A percentile compares a stretch with the other conserved stretches of the same genome.
phyloP scores from a whole-genome alignment of 1,284 basidiomycete species.

The Boletus mariae region DNA sequence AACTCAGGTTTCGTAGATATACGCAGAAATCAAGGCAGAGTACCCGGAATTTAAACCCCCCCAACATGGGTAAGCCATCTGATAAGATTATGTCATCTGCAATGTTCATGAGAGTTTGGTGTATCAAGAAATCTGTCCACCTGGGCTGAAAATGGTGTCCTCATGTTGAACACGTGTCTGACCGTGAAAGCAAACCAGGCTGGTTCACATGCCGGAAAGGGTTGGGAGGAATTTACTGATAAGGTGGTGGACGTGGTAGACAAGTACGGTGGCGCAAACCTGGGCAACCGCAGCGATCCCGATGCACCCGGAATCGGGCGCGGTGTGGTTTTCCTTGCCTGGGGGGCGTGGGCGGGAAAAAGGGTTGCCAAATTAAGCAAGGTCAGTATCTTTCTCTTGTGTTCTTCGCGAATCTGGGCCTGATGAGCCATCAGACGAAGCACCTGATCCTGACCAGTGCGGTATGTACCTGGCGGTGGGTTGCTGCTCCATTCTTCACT shows the following conservation, averaged over 20 bases:
- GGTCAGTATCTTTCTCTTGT: slow-evolving; percentile 41
- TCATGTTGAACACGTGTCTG: slow-evolving; percentile 89
- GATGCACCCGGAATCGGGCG: slow-evolving; percentile 53
- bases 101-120: slow-evolving; percentile 12
- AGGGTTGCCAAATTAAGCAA: slow-evolving; percentile 77
- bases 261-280: slow-evolving; percentile 74
- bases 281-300: slow-evolving; percentile 40
- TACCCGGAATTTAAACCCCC: slow-evolving; percentile 80
- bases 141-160: slow-evolving; percentile 87
- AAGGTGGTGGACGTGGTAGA: slow-evolving; percentile 67
- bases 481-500: slow-evolving; percentile 19
- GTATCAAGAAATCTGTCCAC: slow-evolving; percentile 62
- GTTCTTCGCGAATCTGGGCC: slow-evolving; percentile 13
- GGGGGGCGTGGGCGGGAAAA: slow-evolving; percentile 87
- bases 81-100: slow-evolving; percentile 20
- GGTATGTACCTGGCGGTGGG: slow-evolving; percentile 40
- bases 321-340: slow-evolving; percentile 84
- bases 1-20: slow-evolving; percentile 56
- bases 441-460: slow-evolving; percentile 83
- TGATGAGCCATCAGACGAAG: slow-evolving; percentile 56
- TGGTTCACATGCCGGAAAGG: slow-evolving; percentile 80
- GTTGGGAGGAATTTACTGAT: slow-evolving; percentile 86
- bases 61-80: slow-evolving; percentile 72
- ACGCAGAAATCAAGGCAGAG: slow-evolving; percentile 81
- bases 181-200: slow-evolving; percentile 77